Percentiles rank a stretch among this genome's conserved stretches.
Evolutionary conservation across 2,329 filamentous ascomycete genomes (phyloP).

Genomic region (Nothophoma quercina): DNA sequence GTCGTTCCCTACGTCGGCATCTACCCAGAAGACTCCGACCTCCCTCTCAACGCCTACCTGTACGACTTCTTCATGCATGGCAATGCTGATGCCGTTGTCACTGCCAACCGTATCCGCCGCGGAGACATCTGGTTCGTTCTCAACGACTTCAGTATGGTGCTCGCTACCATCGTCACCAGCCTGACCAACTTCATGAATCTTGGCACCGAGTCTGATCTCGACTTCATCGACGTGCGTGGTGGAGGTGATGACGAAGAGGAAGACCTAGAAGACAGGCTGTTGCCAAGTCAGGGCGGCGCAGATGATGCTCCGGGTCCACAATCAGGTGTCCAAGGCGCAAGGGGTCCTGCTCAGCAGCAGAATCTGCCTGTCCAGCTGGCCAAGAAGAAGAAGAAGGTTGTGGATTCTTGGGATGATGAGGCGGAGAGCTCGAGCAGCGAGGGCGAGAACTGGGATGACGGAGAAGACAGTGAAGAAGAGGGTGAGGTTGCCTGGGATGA

Average conservation of each 20-base stretch:
- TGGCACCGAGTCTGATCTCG: constrained; percentile 53
- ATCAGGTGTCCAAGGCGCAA: constrained; percentile 35
- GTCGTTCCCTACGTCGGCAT: constrained; percentile 74
- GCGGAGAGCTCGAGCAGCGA: constrained; percentile 50
- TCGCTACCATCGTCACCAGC: constrained; percentile 76
- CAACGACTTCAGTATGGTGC: constrained; percentile 70
- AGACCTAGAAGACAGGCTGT: constrained; percentile 50
- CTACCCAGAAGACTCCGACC: constrained; percentile 62
- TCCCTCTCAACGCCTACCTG: constrained; percentile 71
- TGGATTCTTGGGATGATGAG: constrained; percentile 52
- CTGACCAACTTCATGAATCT: constrained; percentile 65
- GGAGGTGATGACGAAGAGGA: constrained; percentile 61
- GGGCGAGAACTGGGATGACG: constrained; percentile 41
- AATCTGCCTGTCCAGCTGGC: constrained; percentile 37
- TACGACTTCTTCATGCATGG: constrained; percentile 82
- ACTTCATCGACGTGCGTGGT: constrained; percentile 61
- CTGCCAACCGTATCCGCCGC: constrained; percentile 70
- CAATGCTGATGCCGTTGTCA: constrained; percentile 65
- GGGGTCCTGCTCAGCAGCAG: constrained; percentile 34
- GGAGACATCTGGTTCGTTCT: constrained; percentile 77
- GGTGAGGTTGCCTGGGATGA: constrained; percentile 53
- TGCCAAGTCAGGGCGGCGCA: constrained; percentile 38
- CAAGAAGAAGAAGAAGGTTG: constrained; percentile 52
- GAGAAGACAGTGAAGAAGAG: constrained; percentile 29
- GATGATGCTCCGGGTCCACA: constrained; percentile 23